Base-by-base conservation (phyloP, 441 rosid genomes). In the Kokia cookei region DNA sequence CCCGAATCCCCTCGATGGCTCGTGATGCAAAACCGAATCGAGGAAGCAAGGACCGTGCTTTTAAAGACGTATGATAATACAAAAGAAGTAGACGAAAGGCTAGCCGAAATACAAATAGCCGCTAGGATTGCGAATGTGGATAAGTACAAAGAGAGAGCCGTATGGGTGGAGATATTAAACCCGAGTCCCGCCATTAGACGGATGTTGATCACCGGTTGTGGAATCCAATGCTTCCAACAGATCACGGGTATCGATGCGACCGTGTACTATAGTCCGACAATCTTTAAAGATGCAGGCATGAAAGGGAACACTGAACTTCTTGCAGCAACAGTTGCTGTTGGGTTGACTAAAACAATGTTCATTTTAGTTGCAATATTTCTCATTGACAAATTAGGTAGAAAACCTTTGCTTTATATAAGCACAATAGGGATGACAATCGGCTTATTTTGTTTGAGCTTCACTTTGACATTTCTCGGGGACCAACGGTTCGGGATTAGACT, bases 1-100 rank as follows among this genome's bases (percentile, higher is more conserved):
- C 87, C 87, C 3, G 88, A 83, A 76, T 83, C 88, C 17, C 85
- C 88, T 10, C 80, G 88, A 73, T 85, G 88, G 86, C 61, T 85
- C 66, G 77, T 81, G 50, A 74, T 79, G 85, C 82, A 73, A 69
- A 65, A 75, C 71, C 67, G 85, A 47, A 65, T 77, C 1, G 81
- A 81, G 6, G 86, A 83, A 65, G 86, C 84, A 22, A 77, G 86
- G 76, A 4, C n/a, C 0, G 88, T 83, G 63, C 85, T 85, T 35
- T 40, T 60, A 11, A 83, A 83, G 62, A 82, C 78, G 3, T 70
- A 65, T 26, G 83, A 50, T 2, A 72, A 62, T 3, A 79, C 73
- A 17, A 77, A 11, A 24, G 86, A 84, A 77, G 88, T 73, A 9
- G 86, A 82, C 43, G 80, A 78, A 17, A 78, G 86, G 47, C 62